phyloP scores from a whole-genome alignment of 2,329 filamentous ascomycete genomes.

The Exophiala oligosperma region DNA sequence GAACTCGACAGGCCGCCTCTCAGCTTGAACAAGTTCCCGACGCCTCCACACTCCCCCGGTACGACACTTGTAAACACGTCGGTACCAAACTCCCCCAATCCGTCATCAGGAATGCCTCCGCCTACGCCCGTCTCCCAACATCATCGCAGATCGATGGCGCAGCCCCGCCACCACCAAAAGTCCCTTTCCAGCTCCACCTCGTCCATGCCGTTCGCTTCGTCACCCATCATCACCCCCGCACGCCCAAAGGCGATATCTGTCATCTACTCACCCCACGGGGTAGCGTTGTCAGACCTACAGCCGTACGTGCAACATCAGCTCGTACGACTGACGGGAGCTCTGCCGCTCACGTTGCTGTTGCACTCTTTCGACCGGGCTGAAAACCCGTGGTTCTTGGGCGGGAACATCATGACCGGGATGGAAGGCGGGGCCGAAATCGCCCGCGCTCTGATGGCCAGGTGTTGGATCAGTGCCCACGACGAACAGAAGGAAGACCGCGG shows the following conservation, averaged over 20 bases:
- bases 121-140: slow-evolving; percentile 21
- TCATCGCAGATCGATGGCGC: slow-evolving; percentile 4
- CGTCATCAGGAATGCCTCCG: slow-evolving; percentile 18
- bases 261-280: slow-evolving; percentile 56
- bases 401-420: slow-evolving; percentile 51
- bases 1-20: slow-evolving; percentile 9
- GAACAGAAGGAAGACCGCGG: slow-evolving; percentile 53
- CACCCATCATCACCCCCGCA: slow-evolving; percentile 22
- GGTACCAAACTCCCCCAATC: slow-evolving; percentile 2
- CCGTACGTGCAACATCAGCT: slow-evolving; percentile 52
- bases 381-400: slow-evolving; percentile 57
- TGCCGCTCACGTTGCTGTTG: slow-evolving; percentile 53
- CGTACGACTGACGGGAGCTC: slow-evolving; percentile 41
- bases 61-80: not conserved
- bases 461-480: slow-evolving; percentile 58
- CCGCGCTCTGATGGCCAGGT: slow-evolving; percentile 47
- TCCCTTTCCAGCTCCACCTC: slow-evolving; percentile 22
- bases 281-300: slow-evolving; percentile 46
- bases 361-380: slow-evolving; percentile 54
- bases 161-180: slow-evolving; percentile 13
- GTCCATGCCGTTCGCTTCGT: slow-evolving; percentile 14
- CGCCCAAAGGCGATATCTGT: slow-evolving; percentile 44
- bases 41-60: slow-evolving; percentile 23
- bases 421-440: slow-evolving; percentile 52
- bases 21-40: slow-evolving; percentile 16